Base-by-base conservation (phyloP, 345 rosid species). In the Mercurialis annua region DNA sequence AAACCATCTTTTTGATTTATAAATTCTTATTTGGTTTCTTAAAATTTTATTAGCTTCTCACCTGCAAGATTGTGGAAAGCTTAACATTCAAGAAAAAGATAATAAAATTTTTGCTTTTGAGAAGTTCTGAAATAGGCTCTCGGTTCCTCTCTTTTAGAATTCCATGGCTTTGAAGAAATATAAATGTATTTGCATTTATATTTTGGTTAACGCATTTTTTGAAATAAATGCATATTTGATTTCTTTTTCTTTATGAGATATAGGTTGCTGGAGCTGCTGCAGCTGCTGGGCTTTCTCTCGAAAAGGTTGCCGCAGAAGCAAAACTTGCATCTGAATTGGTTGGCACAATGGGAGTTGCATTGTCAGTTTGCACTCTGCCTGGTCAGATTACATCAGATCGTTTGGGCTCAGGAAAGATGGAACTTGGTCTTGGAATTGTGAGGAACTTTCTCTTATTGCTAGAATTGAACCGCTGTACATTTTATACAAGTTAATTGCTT, bases 261-360 rank as follows among this genome's bases (percentile, higher is more conserved):
- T 63, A 92, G 96, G 83, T 93, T 75, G 96, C 97, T 60, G 98
- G 97, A 53, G 97, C 97, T 66, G 98, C 98, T 54, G 98, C 96
- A 34, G 85, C 86, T 27, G 87, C 86, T 71, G 97, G 98, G 58
- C 89, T 87, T 76, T 78, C 96, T 69, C 90, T 90, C 60, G 76
- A 70, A 63, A 86, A 81, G 54, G 96, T 93, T 73, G 84, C 92
- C 27, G 81, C 84, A 26, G 96, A 90, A 81, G 98, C 94, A 48
- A 81, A 84, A 76, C 81, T 55, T 70, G 96, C 96, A 51, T 84
- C 92, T 42, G 95, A 86, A 82, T 73, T 89, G 84, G 84, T 90
- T 67, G 97, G 97, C 67, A 90, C 97, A 26, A 90, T 94, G 97
- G 99, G 89, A 66, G 95, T 94, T 60, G 94, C 96, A 31, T 71